A percentile compares a stretch with the other conserved stretches of the same genome.
phyloP scores from a whole-genome alignment of 1,139 yeast genomes.

The Debaryomyces fabryi region DNA sequence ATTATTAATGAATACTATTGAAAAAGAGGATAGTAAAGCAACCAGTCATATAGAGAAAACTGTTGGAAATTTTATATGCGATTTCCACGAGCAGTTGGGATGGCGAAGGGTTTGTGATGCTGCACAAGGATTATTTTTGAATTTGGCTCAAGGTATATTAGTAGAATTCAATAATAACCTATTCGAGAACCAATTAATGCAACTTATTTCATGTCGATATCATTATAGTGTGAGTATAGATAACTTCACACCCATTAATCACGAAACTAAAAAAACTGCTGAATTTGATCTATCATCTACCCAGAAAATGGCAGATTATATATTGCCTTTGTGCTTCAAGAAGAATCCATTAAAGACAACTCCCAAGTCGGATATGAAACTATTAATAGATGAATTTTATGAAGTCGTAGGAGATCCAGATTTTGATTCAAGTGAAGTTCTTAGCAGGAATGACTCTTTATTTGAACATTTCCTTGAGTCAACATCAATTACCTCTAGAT shows the following conservation, averaged over 20 bases:
- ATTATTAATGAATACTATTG: constrained; percentile 7
- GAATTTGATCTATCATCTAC: constrained; percentile 49
- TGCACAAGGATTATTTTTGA: constrained; percentile 63
- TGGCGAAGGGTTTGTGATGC: constrained; percentile 67
- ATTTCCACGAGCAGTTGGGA: constrained; percentile 77
- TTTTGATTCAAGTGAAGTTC: constrained; percentile 31
- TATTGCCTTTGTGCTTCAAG: constrained; percentile 63
- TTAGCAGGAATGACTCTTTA: constrained; percentile 45
- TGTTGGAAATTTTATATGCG: constrained; percentile 51
- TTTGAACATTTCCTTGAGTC: constrained; percentile 57
- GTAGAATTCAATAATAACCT: constrained; percentile 41
- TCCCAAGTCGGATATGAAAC: constrained; percentile 71
- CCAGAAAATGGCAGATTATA: constrained; percentile 56
- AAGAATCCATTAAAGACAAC: constrained; percentile 60
- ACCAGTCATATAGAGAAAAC: constrained; percentile 11
- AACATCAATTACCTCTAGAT: constrained; percentile 47
- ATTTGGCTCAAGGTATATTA: constrained; percentile 58
- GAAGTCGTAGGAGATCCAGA: constrained; percentile 76
- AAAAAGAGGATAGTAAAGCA: not conserved
- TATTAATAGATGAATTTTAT: constrained; percentile 69
- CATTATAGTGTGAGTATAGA: constrained; percentile 67
- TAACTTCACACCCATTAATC: constrained; percentile 65
- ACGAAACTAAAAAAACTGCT: constrained; percentile 53
- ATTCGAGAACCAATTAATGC: constrained; percentile 63
- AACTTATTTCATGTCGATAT: constrained; percentile 76